A percentile compares a stretch with the other conserved stretches of the same genome.
Conservation (phyloP, 2,329 filamentous ascomycete species). For the Penicillium digitatum region DNA sequence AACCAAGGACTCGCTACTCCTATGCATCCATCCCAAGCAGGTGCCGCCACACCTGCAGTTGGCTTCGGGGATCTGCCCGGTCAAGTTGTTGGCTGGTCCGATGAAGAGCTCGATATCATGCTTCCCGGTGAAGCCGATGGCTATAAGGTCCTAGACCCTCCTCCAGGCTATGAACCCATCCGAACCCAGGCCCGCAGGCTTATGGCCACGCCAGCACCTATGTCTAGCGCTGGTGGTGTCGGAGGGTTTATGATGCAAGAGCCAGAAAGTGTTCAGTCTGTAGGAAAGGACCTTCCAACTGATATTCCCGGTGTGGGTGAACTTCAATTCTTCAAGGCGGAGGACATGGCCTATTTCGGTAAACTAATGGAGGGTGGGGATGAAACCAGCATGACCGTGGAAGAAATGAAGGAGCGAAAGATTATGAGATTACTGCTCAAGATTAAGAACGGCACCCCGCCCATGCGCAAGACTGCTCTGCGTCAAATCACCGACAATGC, state of each 20-base stretch:
- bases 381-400: constrained; percentile 85
- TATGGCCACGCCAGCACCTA: constrained; percentile 67
- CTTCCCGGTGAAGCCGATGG: constrained; percentile 71
- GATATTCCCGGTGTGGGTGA: constrained; percentile 96
- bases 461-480: constrained; percentile 96
- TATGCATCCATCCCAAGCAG: constrained; percentile 65
- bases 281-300: constrained; percentile 87
- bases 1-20: constrained; percentile 72
- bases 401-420: constrained; percentile 95
- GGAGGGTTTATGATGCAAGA: constrained; percentile 97
- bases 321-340: constrained; percentile 94
- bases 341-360: constrained; percentile 98
- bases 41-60: constrained; percentile 50
- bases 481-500: constrained; percentile 97
- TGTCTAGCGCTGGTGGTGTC: constrained; percentile 54
- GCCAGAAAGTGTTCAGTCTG: constrained; percentile 73
- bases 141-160: constrained; percentile 86
- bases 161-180: constrained; percentile 84
- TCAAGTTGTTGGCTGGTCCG: constrained; percentile 77
- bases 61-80: constrained; percentile 71
- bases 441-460: constrained; percentile 98
- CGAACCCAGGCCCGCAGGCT: constrained; percentile 72
- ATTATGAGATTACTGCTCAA: constrained; percentile 96
- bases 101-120: constrained; percentile 90
- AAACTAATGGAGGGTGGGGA: constrained; percentile 93